Evolutionary conservation across 2,329 filamentous ascomycete genomes (phyloP).

Genomic region (Myriosclerotinia scirpicola): DNA sequence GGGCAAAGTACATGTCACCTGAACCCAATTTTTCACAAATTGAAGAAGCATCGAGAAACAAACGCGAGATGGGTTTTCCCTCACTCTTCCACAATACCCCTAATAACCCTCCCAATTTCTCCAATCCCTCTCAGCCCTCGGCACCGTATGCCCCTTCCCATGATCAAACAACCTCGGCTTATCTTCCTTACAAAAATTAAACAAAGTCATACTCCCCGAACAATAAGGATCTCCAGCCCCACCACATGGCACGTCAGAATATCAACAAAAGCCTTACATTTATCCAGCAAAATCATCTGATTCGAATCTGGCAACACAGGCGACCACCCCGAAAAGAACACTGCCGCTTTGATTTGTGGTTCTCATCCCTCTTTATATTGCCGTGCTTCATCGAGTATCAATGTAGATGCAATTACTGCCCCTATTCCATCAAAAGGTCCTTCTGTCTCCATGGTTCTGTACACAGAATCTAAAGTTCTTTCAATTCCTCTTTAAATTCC

Average conservation of each 20-base stretch:
- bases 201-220: conserved; percentile 59
- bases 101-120: conserved; percentile 38
- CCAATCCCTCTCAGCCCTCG: conserved; percentile 47
- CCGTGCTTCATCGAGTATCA: conserved; percentile 52
- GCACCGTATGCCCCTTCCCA: conserved; percentile 63
- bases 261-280: conserved; percentile 51
- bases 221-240: conserved; percentile 59
- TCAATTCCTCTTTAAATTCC: conserved; percentile 23
- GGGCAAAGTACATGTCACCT: too few species aligned
- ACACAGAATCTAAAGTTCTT: not conserved
- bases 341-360: conserved; percentile 44
- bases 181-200: conserved; percentile 61
- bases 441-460: not conserved
- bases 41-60: too few species aligned
- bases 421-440: not conserved
- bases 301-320: conserved; percentile 48
- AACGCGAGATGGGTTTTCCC: too few species aligned
- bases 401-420: conserved; percentile 41
- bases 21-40: too few species aligned
- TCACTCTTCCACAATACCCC: conserved; percentile 11
- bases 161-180: conserved; percentile 62
- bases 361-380: conserved; percentile 41
- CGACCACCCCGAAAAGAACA: conserved; percentile 55
- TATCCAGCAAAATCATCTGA: conserved; percentile 50
- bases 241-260: conserved; percentile 55